Evolutionary conservation across 371 early-diverging fungal genomes (phyloP), one percentile per base, ranked within the genome.

Genomic region (Saksenaea oblongispora): DNA sequence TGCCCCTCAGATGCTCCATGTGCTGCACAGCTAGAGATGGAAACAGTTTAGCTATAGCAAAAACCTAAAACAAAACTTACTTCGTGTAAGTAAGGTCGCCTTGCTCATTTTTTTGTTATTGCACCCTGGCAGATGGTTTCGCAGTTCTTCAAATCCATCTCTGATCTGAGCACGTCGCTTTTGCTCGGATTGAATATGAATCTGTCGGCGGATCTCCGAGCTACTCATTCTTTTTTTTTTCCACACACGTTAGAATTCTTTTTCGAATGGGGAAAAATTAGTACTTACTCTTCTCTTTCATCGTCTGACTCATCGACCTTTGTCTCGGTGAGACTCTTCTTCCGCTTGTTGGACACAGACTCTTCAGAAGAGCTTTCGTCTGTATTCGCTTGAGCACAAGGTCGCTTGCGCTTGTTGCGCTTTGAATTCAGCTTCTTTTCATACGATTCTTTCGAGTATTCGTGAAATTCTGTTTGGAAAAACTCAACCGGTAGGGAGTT

Each of bases 41-140:
- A 47, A 42, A 37, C 44, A 56, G 34, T 28, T 36, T 27, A 56
- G 31, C 31, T 22, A 3, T 34, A 39, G 39, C 36, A 36, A 42
- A 5, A 37, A 36, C 14, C 18, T 24, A 15, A 7, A 7, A 31
- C 31, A 31, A 31, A 31, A 58, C 82, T 54, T 76, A 83, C 83
- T 82, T 75, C 82, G 70, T 31, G 78, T 78, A 37, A 85, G 72
- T 37, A 85, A 64, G 53, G 80, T 76, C 34, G 85, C 85, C 64
- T 85, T 85, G 59, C 81, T 80, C 78, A 85, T 81, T 56, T 85
- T 83, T 58, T 83, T 83, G 62, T 78, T 82, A 51, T 76, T 74
- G 44, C 80, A 80, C 14, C 80, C 80, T 39, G 80, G 80, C 37
- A 80, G 66, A 62, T 80, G 80, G 39, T 77, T 80, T 72, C 76